Conservation (phyloP, 2,329 filamentous ascomycete genomes). For the Colletotrichum sp. region DNA sequence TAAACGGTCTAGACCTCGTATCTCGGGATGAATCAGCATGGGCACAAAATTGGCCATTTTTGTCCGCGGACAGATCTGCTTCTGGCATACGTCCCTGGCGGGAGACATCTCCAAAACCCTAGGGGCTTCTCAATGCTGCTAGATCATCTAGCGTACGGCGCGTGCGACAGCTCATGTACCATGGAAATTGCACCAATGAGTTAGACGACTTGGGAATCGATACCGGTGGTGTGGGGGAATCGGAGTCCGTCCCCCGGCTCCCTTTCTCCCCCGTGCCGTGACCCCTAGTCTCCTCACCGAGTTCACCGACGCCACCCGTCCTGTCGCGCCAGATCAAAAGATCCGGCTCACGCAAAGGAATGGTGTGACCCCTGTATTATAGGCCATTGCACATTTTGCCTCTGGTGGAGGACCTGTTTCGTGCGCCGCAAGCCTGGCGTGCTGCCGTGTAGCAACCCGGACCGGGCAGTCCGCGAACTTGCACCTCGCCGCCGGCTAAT, state of each 20-base stretch:
- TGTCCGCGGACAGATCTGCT: neutral
- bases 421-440: neutral
- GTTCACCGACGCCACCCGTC: neutral
- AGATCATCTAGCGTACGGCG: neutral
- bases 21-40: neutral
- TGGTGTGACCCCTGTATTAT: neutral
- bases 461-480: neutral
- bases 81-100: neutral
- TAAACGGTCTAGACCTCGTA: neutral
- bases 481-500: neutral
- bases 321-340: neutral
- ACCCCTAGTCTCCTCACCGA: neutral
- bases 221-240: neutral
- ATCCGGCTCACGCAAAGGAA: neutral
- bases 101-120: neutral
- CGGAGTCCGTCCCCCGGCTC: neutral
- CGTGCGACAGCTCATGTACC: neutral
- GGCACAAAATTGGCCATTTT: neutral
- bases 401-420: neutral
- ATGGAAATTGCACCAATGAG: neutral
- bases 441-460: neutral
- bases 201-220: neutral
- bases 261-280: neutral
- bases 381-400: neutral
- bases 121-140: neutral